Conservation (phyloP, 164 flowering plant genomes). For the Malania oleifera region DNA sequence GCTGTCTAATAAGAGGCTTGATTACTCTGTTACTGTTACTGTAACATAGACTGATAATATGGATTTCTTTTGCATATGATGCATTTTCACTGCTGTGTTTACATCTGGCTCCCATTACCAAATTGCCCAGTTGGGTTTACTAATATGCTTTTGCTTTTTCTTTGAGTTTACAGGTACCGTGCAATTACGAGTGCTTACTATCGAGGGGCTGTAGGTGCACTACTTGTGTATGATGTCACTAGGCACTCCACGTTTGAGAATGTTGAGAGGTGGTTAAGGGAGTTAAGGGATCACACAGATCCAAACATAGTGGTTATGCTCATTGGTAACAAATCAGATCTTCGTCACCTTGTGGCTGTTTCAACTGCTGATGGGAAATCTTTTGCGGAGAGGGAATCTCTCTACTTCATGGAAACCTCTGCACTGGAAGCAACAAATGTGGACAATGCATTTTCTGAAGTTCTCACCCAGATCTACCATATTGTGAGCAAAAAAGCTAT, state of each 20-base stretch:
- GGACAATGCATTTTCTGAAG: conserved; percentile 68
- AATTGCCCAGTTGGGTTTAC: background rate
- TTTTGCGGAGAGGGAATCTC: conserved; percentile 71
- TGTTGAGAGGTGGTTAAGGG: conserved; percentile 78
- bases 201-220: conserved; percentile 74
- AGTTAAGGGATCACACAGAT: conserved; percentile 71
- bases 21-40: too few species aligned
- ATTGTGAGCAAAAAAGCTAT: conserved; percentile 65
- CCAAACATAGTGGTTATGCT: conserved; percentile 84
- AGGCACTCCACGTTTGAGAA: conserved; percentile 71
- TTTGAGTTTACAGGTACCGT: conserved; percentile 47
- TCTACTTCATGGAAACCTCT: conserved; percentile 83
- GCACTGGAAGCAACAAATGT: conserved; percentile 78
- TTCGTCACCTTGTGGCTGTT: conserved; percentile 74
- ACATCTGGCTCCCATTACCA: too few species aligned
- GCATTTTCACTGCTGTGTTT: too few species aligned
- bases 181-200: conserved; percentile 87
- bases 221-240: conserved; percentile 74
- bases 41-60: too few species aligned
- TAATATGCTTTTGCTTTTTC: background rate
- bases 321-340: conserved; percentile 73
- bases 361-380: conserved; percentile 65
- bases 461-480: conserved; percentile 67
- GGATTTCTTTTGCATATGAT: too few species aligned
- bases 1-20: too few species aligned